These are phyloP conservation scores for Bruguiera hainesii DNA, from an alignment of 441 rosid genomes.

Conservation along the genomic window DNA sequence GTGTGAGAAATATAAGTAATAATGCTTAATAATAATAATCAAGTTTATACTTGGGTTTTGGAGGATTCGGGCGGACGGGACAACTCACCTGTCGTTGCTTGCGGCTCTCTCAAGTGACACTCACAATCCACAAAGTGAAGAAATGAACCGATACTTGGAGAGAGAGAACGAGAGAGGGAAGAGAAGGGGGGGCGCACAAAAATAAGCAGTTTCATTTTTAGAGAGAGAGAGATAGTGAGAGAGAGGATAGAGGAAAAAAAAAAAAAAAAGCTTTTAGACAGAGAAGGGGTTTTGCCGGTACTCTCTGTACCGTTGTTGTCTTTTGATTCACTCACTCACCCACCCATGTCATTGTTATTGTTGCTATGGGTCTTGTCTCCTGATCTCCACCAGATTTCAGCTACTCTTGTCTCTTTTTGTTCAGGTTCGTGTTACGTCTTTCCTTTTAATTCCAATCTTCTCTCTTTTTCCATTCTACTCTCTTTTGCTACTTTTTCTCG, in stretches of 20 bases:
- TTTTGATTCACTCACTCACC: constrained; percentile 8
- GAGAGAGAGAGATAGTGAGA: background rate
- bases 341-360: constrained; percentile 13
- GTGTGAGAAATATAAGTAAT: background rate
- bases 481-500: background rate
- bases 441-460: background rate
- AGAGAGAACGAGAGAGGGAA: background rate
- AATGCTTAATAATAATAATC: constrained; percentile 11
- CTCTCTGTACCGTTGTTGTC: constrained; percentile 9
- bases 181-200: background rate
- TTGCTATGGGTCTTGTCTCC: constrained; percentile 21
- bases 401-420: constrained; percentile 15
- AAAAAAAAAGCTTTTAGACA: constrained; percentile 2
- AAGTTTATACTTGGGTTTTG: constrained; percentile 14
- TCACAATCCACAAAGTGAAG: background rate
- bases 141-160: constrained; percentile 2
- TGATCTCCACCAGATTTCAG: constrained; percentile 28
- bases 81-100: constrained; percentile 65
- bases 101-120: constrained; percentile 46
- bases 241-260: background rate
- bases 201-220: background rate
- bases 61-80: constrained; percentile 35
- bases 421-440: constrained; percentile 23
- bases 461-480: background rate
- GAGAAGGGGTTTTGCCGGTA: constrained; percentile 10